A percentile compares a stretch with the other conserved stretches of the same genome.
Evolutionary conservation across 1,284 basidiomycete species (phyloP).

Genomic region (Acaromyces ingoldii): DNA sequence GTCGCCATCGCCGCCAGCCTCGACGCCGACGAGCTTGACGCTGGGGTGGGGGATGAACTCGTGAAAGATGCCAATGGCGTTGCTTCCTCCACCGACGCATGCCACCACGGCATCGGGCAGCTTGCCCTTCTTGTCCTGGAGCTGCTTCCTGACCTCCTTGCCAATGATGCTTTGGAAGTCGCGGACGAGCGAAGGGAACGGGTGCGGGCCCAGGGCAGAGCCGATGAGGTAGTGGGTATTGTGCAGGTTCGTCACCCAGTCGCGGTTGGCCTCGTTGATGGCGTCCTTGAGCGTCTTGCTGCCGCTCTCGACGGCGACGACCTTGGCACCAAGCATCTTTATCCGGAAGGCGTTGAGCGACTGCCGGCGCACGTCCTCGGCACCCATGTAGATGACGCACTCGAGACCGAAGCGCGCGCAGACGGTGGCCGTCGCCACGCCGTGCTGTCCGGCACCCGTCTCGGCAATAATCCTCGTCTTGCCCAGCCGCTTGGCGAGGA

Average conservation of each 20-base stretch:
- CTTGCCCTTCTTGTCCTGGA: conserved; percentile 69
- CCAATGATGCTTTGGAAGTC: conserved; percentile 97
- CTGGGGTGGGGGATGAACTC: conserved; percentile 40
- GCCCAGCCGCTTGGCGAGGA: conserved; percentile 84
- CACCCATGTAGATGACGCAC: conserved; percentile 96
- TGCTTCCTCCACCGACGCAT: conserved; percentile 94
- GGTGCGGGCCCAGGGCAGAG: conserved; percentile 94
- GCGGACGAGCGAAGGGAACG: conserved; percentile 96
- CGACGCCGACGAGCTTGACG: conserved; percentile 46
- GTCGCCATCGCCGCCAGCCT: conserved; percentile 66
- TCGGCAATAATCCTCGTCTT: conserved; percentile 98
- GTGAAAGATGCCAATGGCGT: conserved; percentile 72
- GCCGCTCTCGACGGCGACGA: conserved; percentile 82
- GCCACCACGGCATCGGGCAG: conserved; percentile 92
- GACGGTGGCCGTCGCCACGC: conserved; percentile 95
- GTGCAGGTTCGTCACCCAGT: conserved; percentile 91
- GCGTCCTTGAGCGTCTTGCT: conserved; percentile 88
- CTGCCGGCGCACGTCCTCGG: conserved; percentile 94
- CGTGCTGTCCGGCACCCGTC: conserved; percentile 97
- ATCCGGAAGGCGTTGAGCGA: conserved; percentile 97
- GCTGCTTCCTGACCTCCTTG: conserved; percentile 85
- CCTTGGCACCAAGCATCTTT: conserved; percentile 87
- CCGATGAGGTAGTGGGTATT: conserved; percentile 93
- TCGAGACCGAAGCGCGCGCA: conserved; percentile 94
- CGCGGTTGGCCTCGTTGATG: conserved; percentile 58